Evolutionary conservation across 805 yeast species (phyloP).

Genomic region (Candida pseudoglaebosa): DNA sequence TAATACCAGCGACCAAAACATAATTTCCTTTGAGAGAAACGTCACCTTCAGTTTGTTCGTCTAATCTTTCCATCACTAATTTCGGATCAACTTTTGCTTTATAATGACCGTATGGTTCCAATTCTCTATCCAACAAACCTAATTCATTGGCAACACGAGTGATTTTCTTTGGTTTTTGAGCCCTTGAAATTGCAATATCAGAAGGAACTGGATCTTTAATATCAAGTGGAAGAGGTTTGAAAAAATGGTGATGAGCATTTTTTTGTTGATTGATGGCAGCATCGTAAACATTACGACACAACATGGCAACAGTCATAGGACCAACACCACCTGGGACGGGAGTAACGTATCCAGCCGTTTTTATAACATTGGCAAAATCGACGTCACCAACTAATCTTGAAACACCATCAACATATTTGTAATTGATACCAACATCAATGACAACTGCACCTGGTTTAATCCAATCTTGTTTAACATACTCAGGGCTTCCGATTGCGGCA

Average conservation of each 20-base stretch:
- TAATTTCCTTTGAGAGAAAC: conserved; percentile 54
- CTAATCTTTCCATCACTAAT: conserved; percentile 53
- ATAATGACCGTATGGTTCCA: conserved; percentile 71
- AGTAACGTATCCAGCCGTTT: conserved; percentile 62
- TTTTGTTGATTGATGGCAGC: conserved; percentile 61
- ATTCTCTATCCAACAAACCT: conserved; percentile 61
- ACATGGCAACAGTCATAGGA: conserved; percentile 87
- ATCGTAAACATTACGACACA: conserved; percentile 64
- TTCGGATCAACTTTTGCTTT: conserved; percentile 73
- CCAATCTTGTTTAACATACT: conserved; percentile 73
- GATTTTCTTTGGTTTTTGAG: conserved; percentile 69
- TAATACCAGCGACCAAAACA: conserved; percentile 75
- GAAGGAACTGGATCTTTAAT: conserved; percentile 71
- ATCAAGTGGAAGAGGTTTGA: conserved; percentile 54
- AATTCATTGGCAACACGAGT: conserved; percentile 65
- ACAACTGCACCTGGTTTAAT: conserved; percentile 63
- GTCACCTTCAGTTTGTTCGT: conserved; percentile 35
- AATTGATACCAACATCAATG: conserved; percentile 82
- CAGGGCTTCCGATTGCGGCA: conserved; percentile 72
- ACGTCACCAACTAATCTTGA: conserved; percentile 75
- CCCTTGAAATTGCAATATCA: conserved; percentile 73
- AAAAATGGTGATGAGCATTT: conserved; percentile 44
- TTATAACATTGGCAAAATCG: conserved; percentile 53
- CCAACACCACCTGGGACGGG: conserved; percentile 94
- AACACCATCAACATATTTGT: conserved; percentile 65